Evolutionary conservation across 441 rosid species (phyloP).

Genomic region (Pelargonium australe): DNA sequence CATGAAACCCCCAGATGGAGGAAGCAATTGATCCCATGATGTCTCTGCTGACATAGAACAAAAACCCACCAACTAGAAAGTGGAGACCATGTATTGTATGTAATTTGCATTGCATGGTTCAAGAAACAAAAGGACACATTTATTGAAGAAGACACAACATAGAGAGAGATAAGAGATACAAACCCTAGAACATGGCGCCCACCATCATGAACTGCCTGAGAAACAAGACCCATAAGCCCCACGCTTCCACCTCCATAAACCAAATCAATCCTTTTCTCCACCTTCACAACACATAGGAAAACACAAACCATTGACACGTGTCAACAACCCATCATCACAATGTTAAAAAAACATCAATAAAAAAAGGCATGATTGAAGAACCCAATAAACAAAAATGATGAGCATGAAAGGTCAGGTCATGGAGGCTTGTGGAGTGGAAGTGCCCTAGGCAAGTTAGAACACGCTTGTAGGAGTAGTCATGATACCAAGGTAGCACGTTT

Average conservation of each 20-base stretch:
- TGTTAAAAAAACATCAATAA: constrained; percentile 24
- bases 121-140: no score
- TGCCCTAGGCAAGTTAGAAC: constrained; percentile 28
- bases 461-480: constrained; percentile 47
- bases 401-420: constrained; percentile 12
- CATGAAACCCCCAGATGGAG: no score
- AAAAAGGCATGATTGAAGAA: constrained; percentile 16
- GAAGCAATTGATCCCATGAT: no score
- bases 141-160: no score
- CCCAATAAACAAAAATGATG: constrained; percentile 38
- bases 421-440: constrained; percentile 22
- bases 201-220: background rate
- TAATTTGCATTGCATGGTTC: background rate
- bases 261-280: background rate
- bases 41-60: no score
- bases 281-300: constrained; percentile 29
- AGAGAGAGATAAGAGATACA: background rate
- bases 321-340: background rate
- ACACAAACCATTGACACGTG: constrained; percentile 19
- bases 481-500: constrained; percentile 48
- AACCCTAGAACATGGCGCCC: background rate
- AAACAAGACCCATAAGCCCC: background rate
- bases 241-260: background rate
- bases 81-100: background rate
- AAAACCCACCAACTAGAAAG: background rate